phyloP scores from a whole-genome alignment of 2,329 filamentous ascomycete species.

The Dendrostoma leiphaemia region DNA sequence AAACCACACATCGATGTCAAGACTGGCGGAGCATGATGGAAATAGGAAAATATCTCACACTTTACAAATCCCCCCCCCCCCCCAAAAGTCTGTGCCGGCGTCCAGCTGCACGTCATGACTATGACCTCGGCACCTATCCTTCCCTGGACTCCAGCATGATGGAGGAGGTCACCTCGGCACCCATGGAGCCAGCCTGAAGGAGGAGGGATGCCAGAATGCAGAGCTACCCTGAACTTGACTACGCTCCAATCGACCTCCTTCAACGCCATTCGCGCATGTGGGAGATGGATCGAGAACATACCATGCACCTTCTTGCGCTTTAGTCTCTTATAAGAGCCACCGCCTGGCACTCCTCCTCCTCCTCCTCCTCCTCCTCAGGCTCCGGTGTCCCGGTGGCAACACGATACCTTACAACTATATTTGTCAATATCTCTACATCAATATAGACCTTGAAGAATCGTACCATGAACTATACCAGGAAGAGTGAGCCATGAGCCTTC shows the following conservation, averaged over 20 bases:
- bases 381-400: too few species aligned
- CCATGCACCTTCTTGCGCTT: background rate
- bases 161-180: too few species aligned
- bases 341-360: background rate
- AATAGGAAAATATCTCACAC: background rate
- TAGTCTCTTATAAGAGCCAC: background rate
- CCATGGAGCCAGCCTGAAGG: too few species aligned
- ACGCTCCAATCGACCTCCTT: too few species aligned
- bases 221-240: too few species aligned
- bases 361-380: too few species aligned
- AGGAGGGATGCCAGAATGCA: background rate
- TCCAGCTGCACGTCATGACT: background rate
- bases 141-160: background rate
- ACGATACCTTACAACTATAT: too few species aligned
- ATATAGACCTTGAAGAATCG: background rate
- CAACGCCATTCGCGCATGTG: background rate
- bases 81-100: background rate
- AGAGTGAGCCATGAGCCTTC: slow-evolving; percentile 25
- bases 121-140: background rate
- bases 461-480: slow-evolving; percentile 35
- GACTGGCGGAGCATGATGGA: background rate
- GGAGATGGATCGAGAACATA: background rate
- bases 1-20: too few species aligned
- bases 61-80: background rate
- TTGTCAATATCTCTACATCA: too few species aligned